phyloP scores from a whole-genome alignment of 352 stramenopile species.

The Saprolegnia diclina region DNA sequence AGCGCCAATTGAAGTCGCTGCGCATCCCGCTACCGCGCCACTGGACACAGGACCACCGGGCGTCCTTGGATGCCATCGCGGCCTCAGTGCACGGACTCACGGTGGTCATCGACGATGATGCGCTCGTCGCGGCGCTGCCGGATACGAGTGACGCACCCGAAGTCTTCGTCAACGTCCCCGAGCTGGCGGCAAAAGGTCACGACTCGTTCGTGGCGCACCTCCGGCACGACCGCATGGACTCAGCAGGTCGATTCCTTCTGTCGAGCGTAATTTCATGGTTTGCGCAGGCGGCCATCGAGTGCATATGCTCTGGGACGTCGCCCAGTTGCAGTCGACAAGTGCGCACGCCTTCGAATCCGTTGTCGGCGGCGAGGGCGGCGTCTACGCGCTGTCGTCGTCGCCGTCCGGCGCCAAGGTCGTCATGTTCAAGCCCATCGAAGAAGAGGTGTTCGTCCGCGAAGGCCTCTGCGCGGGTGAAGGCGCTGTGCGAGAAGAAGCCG shows the following conservation, averaged over 20 bases:
- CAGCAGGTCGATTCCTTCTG: conserved; percentile 2
- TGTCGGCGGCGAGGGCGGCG: conserved; percentile 56
- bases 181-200: conserved; percentile 63
- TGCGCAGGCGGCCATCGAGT: conserved; percentile 44
- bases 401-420: conserved; percentile 66
- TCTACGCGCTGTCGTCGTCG: conserved; percentile 62
- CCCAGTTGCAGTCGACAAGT: conserved; percentile 40
- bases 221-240: conserved; percentile 52
- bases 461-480: conserved; percentile 81
- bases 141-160: conserved; percentile 28
- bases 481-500: conserved; percentile 72
- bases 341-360: conserved; percentile 54
- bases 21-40: not conserved
- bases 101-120: not conserved
- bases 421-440: conserved; percentile 75
- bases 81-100: not conserved
- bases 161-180: conserved; percentile 62
- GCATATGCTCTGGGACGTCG: conserved; percentile 78
- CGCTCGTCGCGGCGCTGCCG: not conserved
- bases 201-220: conserved; percentile 64
- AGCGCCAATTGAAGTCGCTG: not conserved
- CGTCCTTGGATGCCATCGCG: not conserved
- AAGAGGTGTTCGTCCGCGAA: conserved; percentile 72
- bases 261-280: not conserved
- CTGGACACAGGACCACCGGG: not conserved